Evolutionary conservation across 2,329 filamentous ascomycete species (phyloP), one percentile per base, ranked within the genome.

Genomic region (Aureobasidium subglaciale): DNA sequence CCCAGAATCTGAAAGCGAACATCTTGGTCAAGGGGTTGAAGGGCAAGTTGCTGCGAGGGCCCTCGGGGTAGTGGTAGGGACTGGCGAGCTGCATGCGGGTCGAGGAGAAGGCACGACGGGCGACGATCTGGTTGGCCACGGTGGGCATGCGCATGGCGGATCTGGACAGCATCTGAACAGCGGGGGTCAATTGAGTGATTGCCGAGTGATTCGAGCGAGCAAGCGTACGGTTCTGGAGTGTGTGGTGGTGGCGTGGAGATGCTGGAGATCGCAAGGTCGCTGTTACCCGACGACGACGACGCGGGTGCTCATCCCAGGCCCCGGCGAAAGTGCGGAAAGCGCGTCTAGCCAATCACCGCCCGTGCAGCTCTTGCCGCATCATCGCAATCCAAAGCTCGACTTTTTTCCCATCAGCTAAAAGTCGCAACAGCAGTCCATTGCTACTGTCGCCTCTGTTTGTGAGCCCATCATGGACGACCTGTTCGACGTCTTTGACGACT

Each of bases 61-160:
- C 93, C 80, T 97, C 92, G 66, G 92, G 87, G 80, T 99, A 99
- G 82, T 99, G 93, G 86, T 95, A 96, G 62, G 91, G 91, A 72
- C 89, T 95, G 67, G 80, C 83, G 72, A 95, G 78, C 74, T 88
- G 90, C 71, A 87, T 76, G 70, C 89, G 88, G 72, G 92, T 95
- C 69, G 89, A 84, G 75, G 90, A 87, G 86, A 99, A 96, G 78
- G 87, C 90, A 75, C 93, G 91, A 79, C 90, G 90, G 81, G 86
- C 82, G 77, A 90, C 79, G 71, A 85, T 73, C 63, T 81, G 77
- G 70, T 84, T 83, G 71, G 85, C 69, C 63, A 72, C 73, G 72
- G 80, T 75, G 65, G 76, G 71, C 66, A 73, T 75, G 73, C 87
- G 86, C 76, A 82, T 72, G 65, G 78, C 78, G 64, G 79, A 71